Base-by-base conservation (phyloP, 2,329 filamentous ascomycete genomes). In the Sordariomycetes sp. region DNA sequence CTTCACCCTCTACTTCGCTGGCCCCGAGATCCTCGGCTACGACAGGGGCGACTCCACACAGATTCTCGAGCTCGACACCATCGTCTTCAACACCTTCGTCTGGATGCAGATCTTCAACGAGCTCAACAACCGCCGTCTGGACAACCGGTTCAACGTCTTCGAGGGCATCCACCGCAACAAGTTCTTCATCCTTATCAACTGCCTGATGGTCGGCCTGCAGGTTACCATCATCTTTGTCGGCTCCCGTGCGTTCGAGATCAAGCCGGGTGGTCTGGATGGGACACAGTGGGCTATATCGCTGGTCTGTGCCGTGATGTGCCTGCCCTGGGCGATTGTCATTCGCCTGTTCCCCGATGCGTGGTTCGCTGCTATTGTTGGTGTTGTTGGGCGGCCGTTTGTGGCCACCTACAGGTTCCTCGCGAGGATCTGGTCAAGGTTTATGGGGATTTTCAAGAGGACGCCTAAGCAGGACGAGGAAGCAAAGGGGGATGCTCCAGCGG, bases 41-140 rank as follows among this genome's bases (percentile, higher is more conserved):
- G 67, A 76, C 56, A 61, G 66, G 16, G 57, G 67, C 57, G 65
- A 76, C 57, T 61, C 66, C 28, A 64, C 77, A 54, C 68, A 72
- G 53, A 69, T 70, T 20, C 70, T 77, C n/a, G 71, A 80, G 63
- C 71, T 85, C 43, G 74, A 81, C 62, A 85, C 83, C 1, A 74
- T 86, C 58, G 79, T 88, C 55, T 88, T 88, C 73, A 88, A 88
- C 69, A 83, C 80, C 0, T 88, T 86, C 63, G 84, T 88, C 3
- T 88, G 83, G 83, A 83, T 87, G 78, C 85, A 88, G 65, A 85
- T 88, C 61, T 88, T 87, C 73, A 87, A 87, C 68, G 78, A 85
- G 68, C 79, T 85, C 72, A 86, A 86, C 69, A 83, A 82, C 65
- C 78, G 82, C 37, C 80, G 81, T 50, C 73, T 85, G 0, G 82